A percentile compares a stretch with the other conserved stretches of the same genome.
These are phyloP conservation scores for Ustilago trichophora DNA, from an alignment of 1,284 basidiomycete species.

Conservation along the genomic window DNA sequence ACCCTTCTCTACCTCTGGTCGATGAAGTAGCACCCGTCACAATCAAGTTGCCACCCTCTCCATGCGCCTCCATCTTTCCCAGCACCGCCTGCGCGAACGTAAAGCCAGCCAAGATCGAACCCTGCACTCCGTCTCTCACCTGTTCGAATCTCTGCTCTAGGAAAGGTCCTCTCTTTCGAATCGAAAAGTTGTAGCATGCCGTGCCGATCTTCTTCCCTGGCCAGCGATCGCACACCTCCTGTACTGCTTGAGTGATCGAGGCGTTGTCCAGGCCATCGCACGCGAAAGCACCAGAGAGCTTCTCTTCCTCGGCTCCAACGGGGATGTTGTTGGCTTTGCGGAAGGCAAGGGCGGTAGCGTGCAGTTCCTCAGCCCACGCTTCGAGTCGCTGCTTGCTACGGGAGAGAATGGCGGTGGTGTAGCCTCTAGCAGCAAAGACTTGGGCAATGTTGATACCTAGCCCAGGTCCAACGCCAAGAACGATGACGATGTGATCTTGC, in stretches of 20 bases:
- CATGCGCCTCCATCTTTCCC: conserved; percentile 25
- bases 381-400: conserved; percentile 43
- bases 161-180: conserved; percentile 47
- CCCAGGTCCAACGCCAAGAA: conserved; percentile 56
- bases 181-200: conserved; percentile 51
- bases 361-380: conserved; percentile 33
- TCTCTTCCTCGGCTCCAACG: too few relatives aligned
- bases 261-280: conserved; percentile 51
- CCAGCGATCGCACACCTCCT: conserved; percentile 27
- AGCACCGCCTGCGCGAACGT: conserved; percentile 48
- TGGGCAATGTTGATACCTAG: conserved; percentile 49
- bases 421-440: conserved; percentile 49
- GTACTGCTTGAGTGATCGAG: conserved; percentile 23
- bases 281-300: conserved; percentile 43
- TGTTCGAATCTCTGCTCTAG: conserved; percentile 32
- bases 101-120: conserved; percentile 47
- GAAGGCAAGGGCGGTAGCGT: conserved; percentile 19
- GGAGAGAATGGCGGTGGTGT: conserved; percentile 51
- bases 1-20: conserved; percentile 48
- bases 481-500: conserved; percentile 40
- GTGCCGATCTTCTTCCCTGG: conserved; percentile 48
- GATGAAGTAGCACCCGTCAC: conserved; percentile 56
- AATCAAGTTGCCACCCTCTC: conserved; percentile 43
- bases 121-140: conserved; percentile 43
- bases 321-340: conserved; percentile 3